Conservation (phyloP, 495 filamentous ascomycete species). For the Neurospora hispaniola region DNA sequence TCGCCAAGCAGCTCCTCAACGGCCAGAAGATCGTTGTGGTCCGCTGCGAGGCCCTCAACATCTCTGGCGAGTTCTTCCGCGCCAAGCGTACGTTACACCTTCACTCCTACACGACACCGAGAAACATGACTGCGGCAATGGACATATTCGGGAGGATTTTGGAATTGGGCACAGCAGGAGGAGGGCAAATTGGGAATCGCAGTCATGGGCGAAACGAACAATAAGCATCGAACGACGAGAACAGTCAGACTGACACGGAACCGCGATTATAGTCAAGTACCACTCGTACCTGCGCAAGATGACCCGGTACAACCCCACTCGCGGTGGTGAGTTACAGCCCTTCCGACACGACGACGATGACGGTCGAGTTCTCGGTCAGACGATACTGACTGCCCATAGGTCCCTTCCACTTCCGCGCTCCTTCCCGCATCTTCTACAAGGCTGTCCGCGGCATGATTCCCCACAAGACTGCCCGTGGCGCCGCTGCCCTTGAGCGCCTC, state of each 20-base stretch:
- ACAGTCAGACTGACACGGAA: constrained; percentile 19
- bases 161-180: constrained; percentile 2
- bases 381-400: constrained; percentile 45
- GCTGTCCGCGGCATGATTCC: constrained; percentile 99
- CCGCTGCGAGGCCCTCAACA: constrained; percentile 97
- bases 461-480: constrained; percentile 97
- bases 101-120: constrained; percentile 5
- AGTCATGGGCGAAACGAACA: not conserved
- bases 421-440: constrained; percentile 99
- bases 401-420: constrained; percentile 99
- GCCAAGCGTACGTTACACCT: constrained; percentile 80
- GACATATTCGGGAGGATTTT: not conserved
- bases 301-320: constrained; percentile 97
- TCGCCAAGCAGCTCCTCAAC: constrained; percentile 98
- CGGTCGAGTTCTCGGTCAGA: constrained; percentile 3
- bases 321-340: constrained; percentile 60
- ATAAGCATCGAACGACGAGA: constrained; percentile 5
- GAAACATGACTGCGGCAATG: constrained; percentile 4
- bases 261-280: constrained; percentile 80
- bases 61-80: constrained; percentile 99
- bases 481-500: constrained; percentile 90
- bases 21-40: constrained; percentile 99
- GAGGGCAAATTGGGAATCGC: not conserved
- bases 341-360: not conserved
- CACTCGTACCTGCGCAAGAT: constrained; percentile 99